Base-by-base conservation (phyloP, 78 protist species). In the Monocercomonoides exilis region DNA sequence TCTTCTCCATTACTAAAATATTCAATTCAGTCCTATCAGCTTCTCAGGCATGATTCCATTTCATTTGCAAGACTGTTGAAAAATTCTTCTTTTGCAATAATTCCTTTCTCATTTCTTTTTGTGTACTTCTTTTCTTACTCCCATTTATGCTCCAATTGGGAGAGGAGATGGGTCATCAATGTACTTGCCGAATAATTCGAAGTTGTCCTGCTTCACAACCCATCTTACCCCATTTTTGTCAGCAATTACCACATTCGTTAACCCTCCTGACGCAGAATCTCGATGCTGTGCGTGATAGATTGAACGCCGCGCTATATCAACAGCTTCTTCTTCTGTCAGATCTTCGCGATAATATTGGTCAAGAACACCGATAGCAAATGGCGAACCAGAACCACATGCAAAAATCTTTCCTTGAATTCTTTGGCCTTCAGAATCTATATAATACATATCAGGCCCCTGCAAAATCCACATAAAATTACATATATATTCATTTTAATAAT, bases 321-420 rank as follows among this genome's bases (percentile, higher is more conserved):
- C 1, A 3, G 99, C 99, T 44, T 97, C 98, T 77, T 95, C 98
- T 29, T 41, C 91, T 0, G 70, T 41, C 81, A 94, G 43, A 77
- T 95, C 93, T 84, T 46, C 86, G 41, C 90, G 11, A 92, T 92
- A 98, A 32, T 93, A 96, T 21, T 93, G 32, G 91, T 99, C 99
- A n/a, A 99, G 93, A n/a, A 99, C 96, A 86, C 99, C 99, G 87
- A 97, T 98, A 29, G 99, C 99, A 85, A 93, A 97, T 2, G 97
- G 95, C 36, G 99, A 95, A 35, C 99, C 99, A 1, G 98, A 94
- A 2, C 99, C 99, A 38, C 97, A 99, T 41, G 95, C 45, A 90
- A 98, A 99, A 36, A 93, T 41, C 85, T 95, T 64, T 35, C 95
- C 96, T 44, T 90, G 85, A 29, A 97, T 43, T 43, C 99, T 90